Evolutionary conservation across 164 flowering plant genomes (phyloP).

Genomic region (Warburgia ugandensis): DNA sequence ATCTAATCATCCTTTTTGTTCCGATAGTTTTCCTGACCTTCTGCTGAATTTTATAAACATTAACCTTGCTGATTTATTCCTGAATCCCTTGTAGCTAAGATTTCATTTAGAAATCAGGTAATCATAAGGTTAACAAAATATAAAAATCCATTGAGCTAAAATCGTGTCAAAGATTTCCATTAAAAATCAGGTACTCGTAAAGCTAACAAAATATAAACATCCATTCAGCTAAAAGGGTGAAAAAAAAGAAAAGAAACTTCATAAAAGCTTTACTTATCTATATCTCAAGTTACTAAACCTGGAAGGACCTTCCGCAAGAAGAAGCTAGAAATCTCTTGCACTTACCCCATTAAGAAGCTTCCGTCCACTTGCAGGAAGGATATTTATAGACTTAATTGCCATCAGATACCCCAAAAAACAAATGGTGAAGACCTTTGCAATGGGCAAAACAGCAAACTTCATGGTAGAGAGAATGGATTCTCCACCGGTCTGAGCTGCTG

Average conservation of each 20-base stretch:
- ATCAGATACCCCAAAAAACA: constrained; percentile 88
- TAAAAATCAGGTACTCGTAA: background rate
- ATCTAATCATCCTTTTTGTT: too few relatives aligned
- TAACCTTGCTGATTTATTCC: too few relatives aligned
- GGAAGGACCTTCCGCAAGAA: background rate
- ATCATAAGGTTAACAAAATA: background rate
- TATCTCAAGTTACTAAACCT: background rate
- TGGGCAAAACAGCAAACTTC: constrained; percentile 82
- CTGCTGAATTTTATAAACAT: too few relatives aligned
- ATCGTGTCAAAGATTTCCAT: too few relatives aligned
- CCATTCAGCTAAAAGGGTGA: background rate
- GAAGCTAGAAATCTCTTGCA: background rate
- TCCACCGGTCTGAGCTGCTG: too few relatives aligned
- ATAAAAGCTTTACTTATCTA: background rate
- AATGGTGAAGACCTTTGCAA: constrained; percentile 84
- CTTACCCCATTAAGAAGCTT: constrained; percentile 89
- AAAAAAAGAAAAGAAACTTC: background rate
- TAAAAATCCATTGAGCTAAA: too few relatives aligned
- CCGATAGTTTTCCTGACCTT: too few relatives aligned
- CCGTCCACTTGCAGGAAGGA: constrained; percentile 77
- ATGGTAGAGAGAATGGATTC: too few relatives aligned
- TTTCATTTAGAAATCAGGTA: background rate
- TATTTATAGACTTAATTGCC: constrained; percentile 90
- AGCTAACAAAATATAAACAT: background rate
- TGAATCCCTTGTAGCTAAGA: background rate